These are phyloP conservation scores for Diaporthe sp. DNA, from an alignment of 2,329 filamentous ascomycete species.

Conservation along the genomic window DNA sequence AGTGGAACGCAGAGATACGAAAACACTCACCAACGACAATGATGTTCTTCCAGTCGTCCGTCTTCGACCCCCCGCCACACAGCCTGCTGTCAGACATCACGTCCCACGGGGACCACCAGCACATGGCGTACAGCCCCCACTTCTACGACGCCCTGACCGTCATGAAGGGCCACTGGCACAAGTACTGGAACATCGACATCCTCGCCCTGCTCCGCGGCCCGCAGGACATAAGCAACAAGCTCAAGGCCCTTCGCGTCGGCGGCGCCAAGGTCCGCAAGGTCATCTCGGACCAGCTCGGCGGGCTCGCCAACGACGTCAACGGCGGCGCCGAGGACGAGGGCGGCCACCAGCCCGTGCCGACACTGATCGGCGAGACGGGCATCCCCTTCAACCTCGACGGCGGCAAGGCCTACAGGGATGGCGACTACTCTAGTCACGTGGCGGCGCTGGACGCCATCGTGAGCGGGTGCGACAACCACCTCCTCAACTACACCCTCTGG, in stretches of 20 bases:
- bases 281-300: slow-evolving; percentile 43
- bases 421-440: slow-evolving; percentile 45
- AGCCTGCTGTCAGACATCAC: slow-evolving; percentile 32
- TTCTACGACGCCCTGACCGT: slow-evolving; percentile 47
- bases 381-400: slow-evolving; percentile 46
- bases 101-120: not conserved
- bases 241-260: slow-evolving; percentile 43
- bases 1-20: slow-evolving; percentile 42
- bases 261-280: slow-evolving; percentile 41
- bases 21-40: slow-evolving; percentile 36
- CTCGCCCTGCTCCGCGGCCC: slow-evolving; percentile 44
- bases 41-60: slow-evolving; percentile 44
- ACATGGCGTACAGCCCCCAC: slow-evolving; percentile 44
- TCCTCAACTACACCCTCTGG: slow-evolving; percentile 44
- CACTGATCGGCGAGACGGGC: slow-evolving; percentile 45
- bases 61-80: slow-evolving; percentile 43
- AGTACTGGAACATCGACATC: slow-evolving; percentile 45
- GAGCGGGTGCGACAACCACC: slow-evolving; percentile 43
- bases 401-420: slow-evolving; percentile 42
- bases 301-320: slow-evolving; percentile 41
- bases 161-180: slow-evolving; percentile 46
- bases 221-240: slow-evolving; percentile 42
- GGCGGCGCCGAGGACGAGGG: slow-evolving; percentile 2
- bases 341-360: slow-evolving; percentile 34
- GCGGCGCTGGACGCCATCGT: slow-evolving; percentile 44